Conservation (phyloP, 2,329 filamentous ascomycete genomes). For the Chaetomiaceae sp. region DNA sequence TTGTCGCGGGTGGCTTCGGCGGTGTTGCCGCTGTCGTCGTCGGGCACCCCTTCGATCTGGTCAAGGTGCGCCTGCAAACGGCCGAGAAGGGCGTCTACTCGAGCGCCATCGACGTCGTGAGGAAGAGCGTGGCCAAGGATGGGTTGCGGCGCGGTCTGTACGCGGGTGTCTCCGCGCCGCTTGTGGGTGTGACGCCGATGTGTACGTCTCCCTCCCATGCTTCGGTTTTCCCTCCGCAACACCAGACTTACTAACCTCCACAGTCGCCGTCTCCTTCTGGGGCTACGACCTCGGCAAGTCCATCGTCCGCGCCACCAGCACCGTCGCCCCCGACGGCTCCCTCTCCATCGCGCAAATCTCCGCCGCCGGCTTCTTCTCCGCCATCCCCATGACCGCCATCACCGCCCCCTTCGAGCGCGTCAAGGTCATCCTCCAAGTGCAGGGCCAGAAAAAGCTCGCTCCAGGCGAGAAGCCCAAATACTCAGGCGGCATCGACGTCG, state of each 20-base stretch:
- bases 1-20: constrained; percentile 86
- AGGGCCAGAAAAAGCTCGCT: constrained; percentile 79
- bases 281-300: constrained; percentile 95
- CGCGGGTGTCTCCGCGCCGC: constrained; percentile 90
- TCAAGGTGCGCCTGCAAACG: constrained; percentile 96
- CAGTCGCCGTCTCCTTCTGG: constrained; percentile 70
- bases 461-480: constrained; percentile 93
- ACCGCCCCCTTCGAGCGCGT: constrained; percentile 99
- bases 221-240: not conserved
- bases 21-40: constrained; percentile 92
- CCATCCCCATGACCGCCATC: constrained; percentile 94
- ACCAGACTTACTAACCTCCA: not conserved
- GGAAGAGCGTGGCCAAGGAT: constrained; percentile 81
- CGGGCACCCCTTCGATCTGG: constrained; percentile 93
- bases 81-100: constrained; percentile 90
- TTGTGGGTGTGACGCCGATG: constrained; percentile 97
- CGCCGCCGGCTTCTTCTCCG: constrained; percentile 93
- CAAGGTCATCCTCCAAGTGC: constrained; percentile 96
- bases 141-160: constrained; percentile 79
- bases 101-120: constrained; percentile 85
- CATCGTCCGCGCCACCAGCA: constrained; percentile 67
- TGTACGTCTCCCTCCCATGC: constrained; percentile 57
- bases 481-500: constrained; percentile 80
- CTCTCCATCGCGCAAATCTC: constrained; percentile 85
- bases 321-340: constrained; percentile 61